Base-by-base conservation (phyloP, 2,329 filamentous ascomycete species). In the Colletotrichum kahawae region DNA sequence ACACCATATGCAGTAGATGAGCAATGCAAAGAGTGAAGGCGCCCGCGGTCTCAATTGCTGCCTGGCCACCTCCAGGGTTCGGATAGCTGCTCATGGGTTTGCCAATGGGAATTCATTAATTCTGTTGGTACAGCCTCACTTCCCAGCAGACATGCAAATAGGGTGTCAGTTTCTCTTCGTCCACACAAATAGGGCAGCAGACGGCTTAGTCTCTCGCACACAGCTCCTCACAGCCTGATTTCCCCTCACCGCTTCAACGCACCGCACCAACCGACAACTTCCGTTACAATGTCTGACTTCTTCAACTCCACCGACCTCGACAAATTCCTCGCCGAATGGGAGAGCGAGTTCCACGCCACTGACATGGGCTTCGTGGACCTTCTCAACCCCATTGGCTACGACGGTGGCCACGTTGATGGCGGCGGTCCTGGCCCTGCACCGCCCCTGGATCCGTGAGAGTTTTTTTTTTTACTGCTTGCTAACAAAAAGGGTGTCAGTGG, bases 401-500 rank as follows among this genome's bases (percentile, higher is more conserved):
- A 71, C 4, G 74, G 68, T 10, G 27, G 36, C 54, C 63, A 62
- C 48, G 62, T 65, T 12, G 38, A 4, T n/a, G 27, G 54, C 21
- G n/a, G n/a, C 16, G 16, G 34, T 33, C 70, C n/a, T 51, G 78
- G 73, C 70, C 74, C 76, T 79, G 73, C 70, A 68, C 63, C 38
- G 4, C 13, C 67, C 31, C 43, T 57, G 67, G 77, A 81, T 75
- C 54, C 65, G 81, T 82, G 77, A 81, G 64, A 60, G 31, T 78
- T 81, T 82, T 81, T 82, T 80, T 82, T 82, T 81, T 67, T 80
- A 77, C 18, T 57, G 64, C 5, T 73, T 79, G 79, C 81, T 82
- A 81, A 82, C 77, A 82, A 82, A 80, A 78, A 82, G 80, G 81
- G 80, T 81, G 80, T 77, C 31, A 59, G 36, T 24, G 24, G 24